phyloP scores from a whole-genome alignment of 2,329 filamentous ascomycete species.

The Pseudofabraea citricarpa region DNA sequence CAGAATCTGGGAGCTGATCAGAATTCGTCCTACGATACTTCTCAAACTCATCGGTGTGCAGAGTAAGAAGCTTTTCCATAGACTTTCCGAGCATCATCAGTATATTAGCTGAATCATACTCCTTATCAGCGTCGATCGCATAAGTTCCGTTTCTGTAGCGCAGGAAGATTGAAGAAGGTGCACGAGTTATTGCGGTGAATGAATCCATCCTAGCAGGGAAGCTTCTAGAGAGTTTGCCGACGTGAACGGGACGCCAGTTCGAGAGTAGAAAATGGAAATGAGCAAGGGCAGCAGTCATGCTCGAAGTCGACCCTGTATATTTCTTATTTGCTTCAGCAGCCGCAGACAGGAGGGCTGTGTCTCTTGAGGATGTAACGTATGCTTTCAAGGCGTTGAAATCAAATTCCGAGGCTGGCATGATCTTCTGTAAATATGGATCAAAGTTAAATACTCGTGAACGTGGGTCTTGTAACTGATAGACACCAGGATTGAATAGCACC shows the following conservation, averaged over 20 bases:
- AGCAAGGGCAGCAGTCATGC: conserved; percentile 81
- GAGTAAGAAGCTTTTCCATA: conserved; percentile 90
- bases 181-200: conserved; percentile 69
- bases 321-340: conserved; percentile 65
- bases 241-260: conserved; percentile 69
- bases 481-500: conserved; percentile 92
- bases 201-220: conserved; percentile 57
- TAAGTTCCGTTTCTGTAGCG: conserved; percentile 81
- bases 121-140: conserved; percentile 93
- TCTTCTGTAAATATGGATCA: conserved; percentile 85
- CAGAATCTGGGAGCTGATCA: conserved; percentile 65
- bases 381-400: conserved; percentile 81
- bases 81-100: conserved; percentile 91
- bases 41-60: conserved; percentile 79
- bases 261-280: conserved; percentile 95
- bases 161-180: conserved; percentile 76
- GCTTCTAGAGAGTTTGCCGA: conserved; percentile 58
- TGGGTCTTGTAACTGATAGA: conserved; percentile 87
- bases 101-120: conserved; percentile 79
- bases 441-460: conserved; percentile 91
- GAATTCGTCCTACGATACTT: conserved; percentile 69
- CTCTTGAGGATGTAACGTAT: conserved; percentile 90
- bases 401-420: conserved; percentile 92
- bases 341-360: conserved; percentile 64
- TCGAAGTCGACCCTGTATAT: conserved; percentile 93